A percentile compares a stretch with the other conserved stretches of the same genome.
Conservation (phyloP, 225 moss, liverwort and hornwort genomes). For the Asterella californica region DNA sequence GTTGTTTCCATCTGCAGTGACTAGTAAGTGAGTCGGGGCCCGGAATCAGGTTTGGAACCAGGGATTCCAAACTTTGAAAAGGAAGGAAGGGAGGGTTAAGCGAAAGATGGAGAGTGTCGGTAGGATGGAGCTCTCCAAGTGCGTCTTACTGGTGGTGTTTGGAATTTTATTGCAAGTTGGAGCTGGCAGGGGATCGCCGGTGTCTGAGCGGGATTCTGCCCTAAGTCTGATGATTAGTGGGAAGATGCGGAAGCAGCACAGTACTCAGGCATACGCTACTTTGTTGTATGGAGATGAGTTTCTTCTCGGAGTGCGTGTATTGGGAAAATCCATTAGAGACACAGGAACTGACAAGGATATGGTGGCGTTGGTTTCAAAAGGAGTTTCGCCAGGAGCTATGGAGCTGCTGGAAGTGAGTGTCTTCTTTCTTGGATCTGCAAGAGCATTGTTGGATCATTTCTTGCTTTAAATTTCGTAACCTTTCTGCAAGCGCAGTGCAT, state of each 20-base stretch:
- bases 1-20: neutral
- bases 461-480: neutral
- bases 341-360: constrained; percentile 77
- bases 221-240: constrained; percentile 19
- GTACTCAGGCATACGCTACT: constrained; percentile 70
- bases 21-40: neutral
- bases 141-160: neutral
- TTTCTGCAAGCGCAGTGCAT: neutral
- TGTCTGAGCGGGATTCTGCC: constrained; percentile 18
- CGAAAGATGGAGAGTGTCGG: neutral
- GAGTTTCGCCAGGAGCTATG: constrained; percentile 62
- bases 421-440: neutral
- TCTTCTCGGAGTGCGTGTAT: constrained; percentile 83
- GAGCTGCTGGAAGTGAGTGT: constrained; percentile 53
- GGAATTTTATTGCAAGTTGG: constrained; percentile 13
- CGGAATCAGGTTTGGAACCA: no score
- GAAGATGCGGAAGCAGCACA: constrained; percentile 33
- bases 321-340: constrained; percentile 81
- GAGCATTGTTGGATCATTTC: neutral
- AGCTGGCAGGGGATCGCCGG: constrained; percentile 18
- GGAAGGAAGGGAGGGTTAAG: neutral
- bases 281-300: constrained; percentile 94
- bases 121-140: neutral
- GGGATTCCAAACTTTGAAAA: neutral
- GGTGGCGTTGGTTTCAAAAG: constrained; percentile 92